Conservation (phyloP, 768 basidiomycete species). For the Naganishia vaughanmartiniae region DNA sequence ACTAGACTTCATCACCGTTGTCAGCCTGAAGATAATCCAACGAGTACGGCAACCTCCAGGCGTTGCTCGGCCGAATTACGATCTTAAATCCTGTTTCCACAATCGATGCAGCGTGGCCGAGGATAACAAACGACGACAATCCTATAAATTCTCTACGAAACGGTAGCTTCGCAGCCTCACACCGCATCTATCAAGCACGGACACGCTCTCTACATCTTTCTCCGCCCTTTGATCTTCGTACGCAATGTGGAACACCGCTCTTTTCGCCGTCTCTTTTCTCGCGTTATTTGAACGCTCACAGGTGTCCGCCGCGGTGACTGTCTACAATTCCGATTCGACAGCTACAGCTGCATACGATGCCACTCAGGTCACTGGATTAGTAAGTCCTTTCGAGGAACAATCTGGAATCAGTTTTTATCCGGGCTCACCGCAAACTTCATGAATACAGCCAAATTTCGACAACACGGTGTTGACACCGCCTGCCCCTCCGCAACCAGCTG, state of each 20-base stretch:
- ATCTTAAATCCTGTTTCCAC: not conserved
- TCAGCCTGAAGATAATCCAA: not conserved
- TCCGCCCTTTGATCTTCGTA: not conserved
- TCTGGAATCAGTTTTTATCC: not conserved
- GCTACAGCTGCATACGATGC: conserved; percentile 16
- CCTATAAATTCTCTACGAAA: not conserved
- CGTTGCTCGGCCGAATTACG: not conserved
- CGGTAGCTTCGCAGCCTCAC: not conserved
- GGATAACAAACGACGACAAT: not conserved
- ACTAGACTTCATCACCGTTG: no score
- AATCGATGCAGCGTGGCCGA: not conserved
- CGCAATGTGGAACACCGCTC: not conserved
- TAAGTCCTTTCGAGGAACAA: not conserved
- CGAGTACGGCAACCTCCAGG: not conserved
- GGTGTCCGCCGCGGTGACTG: conserved; percentile 3
- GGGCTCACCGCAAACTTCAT: not conserved
- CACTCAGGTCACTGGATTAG: conserved; percentile 14
- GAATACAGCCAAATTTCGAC: conserved; percentile 7
- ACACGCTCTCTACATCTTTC: not conserved
- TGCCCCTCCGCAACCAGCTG: conserved; percentile 38
- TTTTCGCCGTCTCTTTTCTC: not conserved
- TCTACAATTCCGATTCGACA: conserved; percentile 8
- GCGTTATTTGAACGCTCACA: not conserved
- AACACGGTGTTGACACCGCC: conserved; percentile 33
- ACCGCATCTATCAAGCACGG: not conserved